Conservation (phyloP, 768 basidiomycete genomes). For the Hemileccinum rubropunctum region DNA sequence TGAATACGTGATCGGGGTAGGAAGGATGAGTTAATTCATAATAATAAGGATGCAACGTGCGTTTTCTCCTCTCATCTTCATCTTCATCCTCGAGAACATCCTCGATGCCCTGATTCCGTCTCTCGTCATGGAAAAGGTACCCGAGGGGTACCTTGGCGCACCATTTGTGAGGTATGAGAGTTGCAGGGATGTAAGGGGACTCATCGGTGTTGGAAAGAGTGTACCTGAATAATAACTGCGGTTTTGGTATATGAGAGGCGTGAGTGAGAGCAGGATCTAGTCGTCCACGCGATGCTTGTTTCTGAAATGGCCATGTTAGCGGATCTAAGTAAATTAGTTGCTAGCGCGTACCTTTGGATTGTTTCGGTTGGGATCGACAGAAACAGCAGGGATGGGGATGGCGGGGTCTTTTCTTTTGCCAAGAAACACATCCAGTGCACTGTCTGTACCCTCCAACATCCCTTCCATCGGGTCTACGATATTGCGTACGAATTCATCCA, state of each 20-base stretch:
- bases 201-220: conserved; percentile 55
- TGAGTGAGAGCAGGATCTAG: conserved; percentile 67
- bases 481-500: conserved; percentile 75
- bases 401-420: conserved; percentile 68
- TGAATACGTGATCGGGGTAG: conserved; percentile 71
- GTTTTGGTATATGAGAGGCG: conserved; percentile 73
- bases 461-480: conserved; percentile 86
- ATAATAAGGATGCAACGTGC: conserved; percentile 70
- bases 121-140: conserved; percentile 42
- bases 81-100: conserved; percentile 12
- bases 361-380: conserved; percentile 9
- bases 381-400: conserved; percentile 51
- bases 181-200: conserved; percentile 61
- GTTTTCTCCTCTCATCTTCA: conserved; percentile 22
- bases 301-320: conserved; percentile 27
- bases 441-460: conserved; percentile 83
- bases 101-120: conserved; percentile 19
- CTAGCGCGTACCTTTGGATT: conserved; percentile 33
- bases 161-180: conserved; percentile 65
- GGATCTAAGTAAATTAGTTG: background rate
- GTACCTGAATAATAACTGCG: conserved; percentile 71
- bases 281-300: conserved; percentile 38
- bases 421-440: conserved; percentile 72
- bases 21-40: conserved; percentile 77
- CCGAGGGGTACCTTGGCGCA: conserved; percentile 85